A percentile compares a stretch with the other conserved stretches of the same genome.
These are phyloP conservation scores for Pseudocercospora macadamiae DNA, from an alignment of 2,329 filamentous ascomycete species.

Conservation along the genomic window DNA sequence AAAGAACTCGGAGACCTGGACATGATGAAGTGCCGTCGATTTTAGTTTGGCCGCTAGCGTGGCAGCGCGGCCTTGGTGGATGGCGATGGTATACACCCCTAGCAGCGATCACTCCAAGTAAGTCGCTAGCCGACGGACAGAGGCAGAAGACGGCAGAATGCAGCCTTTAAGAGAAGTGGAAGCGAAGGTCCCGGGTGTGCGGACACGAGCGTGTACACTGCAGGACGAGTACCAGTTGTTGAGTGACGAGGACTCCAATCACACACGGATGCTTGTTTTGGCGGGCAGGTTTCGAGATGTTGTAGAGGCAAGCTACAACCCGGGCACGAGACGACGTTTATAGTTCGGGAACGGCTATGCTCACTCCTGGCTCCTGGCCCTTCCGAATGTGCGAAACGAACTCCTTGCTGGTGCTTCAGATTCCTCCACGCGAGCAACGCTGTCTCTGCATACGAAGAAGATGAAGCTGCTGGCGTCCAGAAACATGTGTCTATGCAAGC, in stretches of 20 bases:
- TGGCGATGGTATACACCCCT: background rate
- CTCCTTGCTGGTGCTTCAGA: background rate
- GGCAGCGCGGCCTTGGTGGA: background rate
- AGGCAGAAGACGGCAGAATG: background rate
- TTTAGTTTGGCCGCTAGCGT: background rate
- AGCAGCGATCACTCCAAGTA: background rate
- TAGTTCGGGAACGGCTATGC: background rate
- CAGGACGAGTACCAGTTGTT: background rate
- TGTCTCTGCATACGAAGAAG: background rate
- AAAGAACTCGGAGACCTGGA: constrained; percentile 25
- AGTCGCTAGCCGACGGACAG: background rate
- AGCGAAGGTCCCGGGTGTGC: background rate
- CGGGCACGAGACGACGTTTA: constrained; percentile 1
- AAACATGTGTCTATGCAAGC: background rate
- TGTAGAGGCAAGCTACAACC: background rate
- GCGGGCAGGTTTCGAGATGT: background rate
- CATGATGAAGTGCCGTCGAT: constrained; percentile 15
- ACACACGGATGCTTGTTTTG: background rate
- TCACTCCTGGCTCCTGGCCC: background rate
- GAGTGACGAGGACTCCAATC: background rate
- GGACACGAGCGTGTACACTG: background rate
- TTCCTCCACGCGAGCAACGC: background rate
- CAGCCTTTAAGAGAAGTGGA: background rate
- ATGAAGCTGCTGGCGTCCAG: background rate
- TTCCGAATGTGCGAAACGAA: background rate